Evolutionary conservation across 2,329 filamentous ascomycete genomes (phyloP).

Genomic region (Fragosphaeria purpurea): DNA sequence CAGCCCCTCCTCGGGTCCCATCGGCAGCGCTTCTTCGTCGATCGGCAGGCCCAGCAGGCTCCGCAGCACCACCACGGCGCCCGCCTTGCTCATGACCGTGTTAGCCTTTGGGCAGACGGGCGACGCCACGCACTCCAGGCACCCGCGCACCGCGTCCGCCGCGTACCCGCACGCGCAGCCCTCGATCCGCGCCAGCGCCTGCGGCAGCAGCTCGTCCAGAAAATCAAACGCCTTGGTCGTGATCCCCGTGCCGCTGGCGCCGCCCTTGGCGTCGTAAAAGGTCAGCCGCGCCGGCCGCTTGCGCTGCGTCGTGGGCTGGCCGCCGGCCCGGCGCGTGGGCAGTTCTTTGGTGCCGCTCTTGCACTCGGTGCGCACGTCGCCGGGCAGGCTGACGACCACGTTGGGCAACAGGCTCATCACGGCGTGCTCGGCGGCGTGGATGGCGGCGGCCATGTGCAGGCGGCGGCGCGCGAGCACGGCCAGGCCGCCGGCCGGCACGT

Average conservation of each 20-base stretch:
- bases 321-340: conserved; percentile 33
- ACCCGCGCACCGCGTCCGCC: conserved; percentile 84
- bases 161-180: conserved; percentile 52
- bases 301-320: conserved; percentile 43
- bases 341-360: conserved; percentile 86
- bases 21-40: conserved; percentile 74
- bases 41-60: conserved; percentile 66
- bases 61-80: conserved; percentile 71
- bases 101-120: conserved; percentile 80
- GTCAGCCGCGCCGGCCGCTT: conserved; percentile 83
- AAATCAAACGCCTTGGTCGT: conserved; percentile 92
- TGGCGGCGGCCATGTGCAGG: conserved; percentile 76
- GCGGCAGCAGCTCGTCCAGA: conserved; percentile 63
- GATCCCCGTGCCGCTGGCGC: conserved; percentile 72
- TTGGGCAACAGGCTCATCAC: conserved; percentile 79
- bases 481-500: conserved; percentile 70
- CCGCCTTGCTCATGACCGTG: conserved; percentile 87
- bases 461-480: conserved; percentile 63
- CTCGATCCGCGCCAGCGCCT: conserved; percentile 68
- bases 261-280: conserved; percentile 93
- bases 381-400: conserved; percentile 80
- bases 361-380: conserved; percentile 89
- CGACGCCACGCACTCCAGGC: conserved; percentile 80
- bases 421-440: conserved; percentile 91
- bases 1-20: conserved; percentile 64